Percentiles rank a stretch among this genome's conserved stretches.
phyloP scores from a whole-genome alignment of 2,329 filamentous ascomycete species.

The Helicocarpus griseus region DNA sequence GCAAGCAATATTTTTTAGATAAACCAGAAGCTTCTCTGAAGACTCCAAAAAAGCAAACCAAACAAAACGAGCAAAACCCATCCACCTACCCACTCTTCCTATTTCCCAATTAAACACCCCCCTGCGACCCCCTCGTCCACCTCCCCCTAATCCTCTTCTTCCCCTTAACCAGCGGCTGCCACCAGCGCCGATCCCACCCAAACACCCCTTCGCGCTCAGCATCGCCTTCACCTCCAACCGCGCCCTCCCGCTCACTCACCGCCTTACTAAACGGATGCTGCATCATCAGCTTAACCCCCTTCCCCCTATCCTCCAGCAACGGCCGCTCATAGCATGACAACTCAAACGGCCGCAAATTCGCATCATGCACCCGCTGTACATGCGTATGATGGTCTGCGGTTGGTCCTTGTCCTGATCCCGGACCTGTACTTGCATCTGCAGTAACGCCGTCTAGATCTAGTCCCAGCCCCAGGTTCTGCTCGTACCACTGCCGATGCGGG shows the following conservation, averaged over 20 bases:
- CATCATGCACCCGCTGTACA: background rate
- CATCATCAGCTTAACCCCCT: slow-evolving; percentile 25
- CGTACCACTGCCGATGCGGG: slow-evolving; percentile 23
- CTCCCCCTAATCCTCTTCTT: slow-evolving; percentile 19
- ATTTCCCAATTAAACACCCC: background rate
- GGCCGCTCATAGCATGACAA: slow-evolving; percentile 38
- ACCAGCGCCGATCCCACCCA: slow-evolving; percentile 32
- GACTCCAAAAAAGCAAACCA: background rate
- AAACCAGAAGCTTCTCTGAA: background rate
- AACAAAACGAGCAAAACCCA: background rate
- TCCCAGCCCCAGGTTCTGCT: slow-evolving; percentile 19
- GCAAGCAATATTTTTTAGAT: too few relatives aligned
- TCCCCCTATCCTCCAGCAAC: slow-evolving; percentile 21
- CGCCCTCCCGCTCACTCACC: slow-evolving; percentile 9
- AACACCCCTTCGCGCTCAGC: slow-evolving; percentile 16
- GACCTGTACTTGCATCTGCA: background rate
- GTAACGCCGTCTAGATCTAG: slow-evolving; percentile 16
- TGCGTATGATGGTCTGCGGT: background rate
- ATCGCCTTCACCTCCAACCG: slow-evolving; percentile 11
- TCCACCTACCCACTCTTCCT: background rate
- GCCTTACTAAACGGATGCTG: slow-evolving; percentile 23
- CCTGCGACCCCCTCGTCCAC: slow-evolving; percentile 18
- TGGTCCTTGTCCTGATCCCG: background rate
- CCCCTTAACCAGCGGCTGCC: slow-evolving; percentile 11
- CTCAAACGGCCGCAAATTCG: slow-evolving; percentile 20